Evolutionary conservation across 805 yeast species (phyloP).

Genomic region (Cyberlindnera sargentensis): DNA sequence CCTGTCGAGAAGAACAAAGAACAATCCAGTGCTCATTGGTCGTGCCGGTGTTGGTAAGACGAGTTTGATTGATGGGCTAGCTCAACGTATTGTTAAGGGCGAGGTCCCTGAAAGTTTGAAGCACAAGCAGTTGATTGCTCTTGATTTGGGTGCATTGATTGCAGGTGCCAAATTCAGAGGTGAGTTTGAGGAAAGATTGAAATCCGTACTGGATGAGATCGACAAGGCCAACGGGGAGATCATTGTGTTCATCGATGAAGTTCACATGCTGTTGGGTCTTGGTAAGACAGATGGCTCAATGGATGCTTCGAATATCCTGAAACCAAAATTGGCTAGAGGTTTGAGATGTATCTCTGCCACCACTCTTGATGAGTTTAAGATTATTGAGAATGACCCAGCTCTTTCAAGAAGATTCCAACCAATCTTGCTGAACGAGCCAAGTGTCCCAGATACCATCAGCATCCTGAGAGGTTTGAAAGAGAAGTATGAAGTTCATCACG

Average conservation of each 20-base stretch:
- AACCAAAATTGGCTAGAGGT: conserved; percentile 93
- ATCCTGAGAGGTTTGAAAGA: conserved; percentile 92
- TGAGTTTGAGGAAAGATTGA: conserved; percentile 88
- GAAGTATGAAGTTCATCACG: conserved; percentile 94
- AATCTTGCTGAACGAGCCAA: conserved; percentile 78
- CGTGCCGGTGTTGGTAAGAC: conserved; percentile 98
- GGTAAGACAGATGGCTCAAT: conserved; percentile 94
- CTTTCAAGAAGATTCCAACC: conserved; percentile 91
- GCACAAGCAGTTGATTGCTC: conserved; percentile 71
- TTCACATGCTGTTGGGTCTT: conserved; percentile 81
- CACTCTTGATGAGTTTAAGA: conserved; percentile 88
- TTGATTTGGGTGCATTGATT: conserved; percentile 83
- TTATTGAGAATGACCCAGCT: conserved; percentile 95
- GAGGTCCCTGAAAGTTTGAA: conserved; percentile 95
- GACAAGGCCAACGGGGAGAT: conserved; percentile 70
- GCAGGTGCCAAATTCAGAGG: conserved; percentile 96
- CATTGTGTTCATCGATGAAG: conserved; percentile 83
- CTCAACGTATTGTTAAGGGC: conserved; percentile 84
- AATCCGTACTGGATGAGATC: conserved; percentile 73
- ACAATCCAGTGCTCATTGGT: conserved; percentile 92
- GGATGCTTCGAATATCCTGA: conserved; percentile 88
- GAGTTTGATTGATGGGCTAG: conserved; percentile 92
- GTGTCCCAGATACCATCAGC: conserved; percentile 84
- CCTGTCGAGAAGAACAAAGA: conserved; percentile 85
- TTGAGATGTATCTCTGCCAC: conserved; percentile 96